Base-by-base conservation (phyloP, 169 alveolate species). In the Cryptosporidium andersoni region DNA sequence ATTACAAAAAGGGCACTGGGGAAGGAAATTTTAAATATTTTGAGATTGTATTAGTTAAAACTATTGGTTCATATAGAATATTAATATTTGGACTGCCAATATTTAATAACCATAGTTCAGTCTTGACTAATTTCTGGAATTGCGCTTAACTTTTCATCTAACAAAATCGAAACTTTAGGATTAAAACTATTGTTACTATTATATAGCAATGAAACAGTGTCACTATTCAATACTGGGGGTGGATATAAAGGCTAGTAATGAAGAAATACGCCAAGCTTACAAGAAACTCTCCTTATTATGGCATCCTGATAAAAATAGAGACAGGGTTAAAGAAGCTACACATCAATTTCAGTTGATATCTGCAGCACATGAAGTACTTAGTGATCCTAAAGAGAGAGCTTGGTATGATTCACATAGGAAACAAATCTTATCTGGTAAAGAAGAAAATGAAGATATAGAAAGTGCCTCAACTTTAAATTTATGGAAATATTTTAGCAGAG, bases 271-370 rank as follows among this genome's bases (percentile, higher is more conserved):
- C 37, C 91, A 90, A 80, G 95, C 97, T 1, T 94, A 90, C 81
- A 91, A 95, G 82, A 89, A 81, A 74, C 45, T 91, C 7, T 80
- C 92, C 16, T 63, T 88, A 12, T 64, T 58, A 43, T 88, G 82
- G 63, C 98, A 95, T 82, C 97, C 98, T 34, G 96, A 94, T 64
- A 91, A 90, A 40, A 94, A 94, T 48, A 92, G 94, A 53, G 91
- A 82, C 58, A 88, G 91, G 56, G 81, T 88, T 16, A 91, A 88
- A 11, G 93, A 90, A 52, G 88, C 90, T 16, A 82, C 89, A 48
- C 93, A 88, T 37, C 74, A 37, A 53, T 90, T 90, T 65, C 91
- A 90, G n/a, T 58, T 51, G 36, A 65, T 90, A 8, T 48, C 90
- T 4, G 91, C 89, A 36, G 93, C 93, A 11, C 89, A 90, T 45